phyloP scores from a whole-genome alignment of 1,284 basidiomycete species.

The Tilletia walkeri region DNA sequence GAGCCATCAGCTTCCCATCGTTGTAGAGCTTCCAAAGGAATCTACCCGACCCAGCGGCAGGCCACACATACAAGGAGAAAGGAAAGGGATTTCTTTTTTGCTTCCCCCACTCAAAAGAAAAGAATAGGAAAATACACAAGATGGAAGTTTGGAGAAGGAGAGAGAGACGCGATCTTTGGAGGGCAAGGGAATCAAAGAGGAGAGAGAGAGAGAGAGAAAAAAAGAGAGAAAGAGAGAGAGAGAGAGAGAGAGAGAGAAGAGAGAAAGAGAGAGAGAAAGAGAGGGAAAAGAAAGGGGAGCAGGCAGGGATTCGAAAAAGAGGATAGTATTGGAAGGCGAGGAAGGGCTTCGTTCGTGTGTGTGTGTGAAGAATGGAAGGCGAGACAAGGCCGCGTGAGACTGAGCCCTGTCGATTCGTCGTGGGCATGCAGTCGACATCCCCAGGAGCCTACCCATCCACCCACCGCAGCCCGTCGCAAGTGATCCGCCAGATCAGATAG shows the following conservation, averaged over 20 bases:
- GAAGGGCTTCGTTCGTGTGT: neutral
- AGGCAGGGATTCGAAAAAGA: no score
- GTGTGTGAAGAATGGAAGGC: neutral
- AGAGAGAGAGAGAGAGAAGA: conserved; percentile 19
- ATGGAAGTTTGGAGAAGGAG: neutral
- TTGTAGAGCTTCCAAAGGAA: no score
- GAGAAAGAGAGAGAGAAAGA: conserved; percentile 9
- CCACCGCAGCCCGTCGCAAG: neutral
- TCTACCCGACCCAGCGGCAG: no score
- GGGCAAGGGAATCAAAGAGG: no score
- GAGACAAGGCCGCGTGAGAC: no score
- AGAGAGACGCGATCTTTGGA: neutral
- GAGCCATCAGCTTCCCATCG: no score
- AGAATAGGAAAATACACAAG: no score
- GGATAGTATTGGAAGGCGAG: neutral
- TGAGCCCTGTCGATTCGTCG: neutral
- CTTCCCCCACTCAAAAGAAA: no score
- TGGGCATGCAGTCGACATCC: neutral
- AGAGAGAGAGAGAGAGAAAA: neutral
- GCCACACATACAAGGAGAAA: no score
- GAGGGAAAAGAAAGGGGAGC: no score
- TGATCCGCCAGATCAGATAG: neutral
- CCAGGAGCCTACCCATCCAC: neutral
- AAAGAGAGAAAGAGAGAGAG: neutral
- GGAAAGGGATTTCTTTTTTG: no score